phyloP scores from a whole-genome alignment of 257 asterid species.

The Petrea volubilis region DNA sequence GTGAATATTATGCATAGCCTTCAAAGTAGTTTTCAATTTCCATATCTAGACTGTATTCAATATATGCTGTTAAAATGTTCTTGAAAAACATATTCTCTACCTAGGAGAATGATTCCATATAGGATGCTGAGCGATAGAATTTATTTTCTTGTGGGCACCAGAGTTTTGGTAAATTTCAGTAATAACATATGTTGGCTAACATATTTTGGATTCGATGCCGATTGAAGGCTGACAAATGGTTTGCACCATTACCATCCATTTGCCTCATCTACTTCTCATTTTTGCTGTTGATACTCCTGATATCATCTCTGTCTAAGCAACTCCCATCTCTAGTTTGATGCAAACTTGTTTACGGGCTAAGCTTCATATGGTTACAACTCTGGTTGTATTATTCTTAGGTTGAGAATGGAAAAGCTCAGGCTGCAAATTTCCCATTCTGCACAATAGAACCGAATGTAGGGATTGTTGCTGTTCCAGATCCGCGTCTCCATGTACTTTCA shows the following conservation, averaged over 20 bases:
- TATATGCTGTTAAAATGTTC: neutral
- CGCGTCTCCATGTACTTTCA: conserved; percentile 84
- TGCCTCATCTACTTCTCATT: neutral
- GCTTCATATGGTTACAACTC: neutral
- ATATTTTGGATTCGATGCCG: conserved; percentile 14
- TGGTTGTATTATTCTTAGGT: conserved; percentile 52
- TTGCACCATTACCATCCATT: neutral
- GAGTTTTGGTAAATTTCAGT: neutral
- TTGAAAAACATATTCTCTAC: neutral
- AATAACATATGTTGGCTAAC: neutral
- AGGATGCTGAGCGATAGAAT: neutral
- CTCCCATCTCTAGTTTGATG: neutral
- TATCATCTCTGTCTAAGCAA: neutral
- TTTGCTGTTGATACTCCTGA: neutral
- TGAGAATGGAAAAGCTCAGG: conserved; percentile 98
- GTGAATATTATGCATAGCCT: neutral
- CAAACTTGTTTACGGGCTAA: neutral
- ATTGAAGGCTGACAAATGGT: neutral
- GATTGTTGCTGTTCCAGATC: conserved; percentile 93
- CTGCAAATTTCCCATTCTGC: conserved; percentile 96
- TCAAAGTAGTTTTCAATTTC: neutral
- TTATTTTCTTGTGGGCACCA: neutral
- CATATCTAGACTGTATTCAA: neutral
- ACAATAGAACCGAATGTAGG: conserved; percentile 97
- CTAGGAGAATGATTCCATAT: neutral